Evolutionary conservation across 2,329 filamentous ascomycete species (phyloP), one percentile per base, ranked within the genome.

Genomic region (Hawksworthiomyces lignivorus): DNA sequence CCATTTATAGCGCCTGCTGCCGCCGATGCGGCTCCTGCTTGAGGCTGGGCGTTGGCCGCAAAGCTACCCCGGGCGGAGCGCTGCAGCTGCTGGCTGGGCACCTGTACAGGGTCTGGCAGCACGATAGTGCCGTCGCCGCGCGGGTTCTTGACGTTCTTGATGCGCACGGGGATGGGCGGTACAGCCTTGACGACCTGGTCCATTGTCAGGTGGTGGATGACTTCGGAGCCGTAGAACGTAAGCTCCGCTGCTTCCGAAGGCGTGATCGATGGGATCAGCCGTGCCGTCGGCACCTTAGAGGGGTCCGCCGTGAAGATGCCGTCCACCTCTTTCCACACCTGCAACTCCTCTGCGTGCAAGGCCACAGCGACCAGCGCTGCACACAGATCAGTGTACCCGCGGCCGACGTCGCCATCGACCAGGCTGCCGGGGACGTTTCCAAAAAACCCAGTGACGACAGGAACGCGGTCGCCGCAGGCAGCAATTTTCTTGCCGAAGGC

Each of bases 241-340:
- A 98, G 70, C 63, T 98, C 92, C 11, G 92, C 90, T 2, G 92
- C 92, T 64, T 98, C 92, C 9, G 87, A 84, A 1, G 92, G 92
- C 4, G 90, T 96, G 59, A 98, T 95, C 41, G 82, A 82, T 10
- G 82, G 68, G 33, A 98, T 74, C n/a, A 98, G 72, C 35, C 84
- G 75, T n/a, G 92, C 94, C 1, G 90, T 97, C 4, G 90, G 89
- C 29, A 94, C 87, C 62, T 92, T 94, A 53, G 84, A 78, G 4
- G 87, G 87, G 56, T 94, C 87, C 20, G 73, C 72, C 6, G 71
- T 70, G 50, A 62, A 63, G 48, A 63, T 63, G 44, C 61, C 61
- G 41, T 98, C 92, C 7, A 98, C 92, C 61, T 98, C 92, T 68
- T 98, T 98, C 92, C 92, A 97, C 49, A 98, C 85, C 62, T 98